A percentile compares a stretch with the other conserved stretches of the same genome.
These are phyloP conservation scores for Stagonosporopsis vannaccii DNA, from an alignment of 2,329 filamentous ascomycete species.

Conservation along the genomic window DNA sequence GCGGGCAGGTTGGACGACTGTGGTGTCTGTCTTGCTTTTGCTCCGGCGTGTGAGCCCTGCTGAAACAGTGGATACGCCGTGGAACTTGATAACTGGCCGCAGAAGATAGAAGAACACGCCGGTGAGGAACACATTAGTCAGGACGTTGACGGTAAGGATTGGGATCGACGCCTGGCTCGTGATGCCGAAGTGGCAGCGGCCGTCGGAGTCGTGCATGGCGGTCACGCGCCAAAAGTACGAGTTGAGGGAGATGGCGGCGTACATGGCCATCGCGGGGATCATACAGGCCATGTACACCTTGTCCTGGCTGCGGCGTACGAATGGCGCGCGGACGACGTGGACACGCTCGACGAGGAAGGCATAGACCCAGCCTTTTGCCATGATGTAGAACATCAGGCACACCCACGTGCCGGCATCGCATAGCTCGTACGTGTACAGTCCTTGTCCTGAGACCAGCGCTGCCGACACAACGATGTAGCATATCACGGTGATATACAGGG, in stretches of 20 bases:
- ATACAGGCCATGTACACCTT: conserved; percentile 43
- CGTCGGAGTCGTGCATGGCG: conserved; percentile 33
- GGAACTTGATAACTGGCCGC: conserved; percentile 26
- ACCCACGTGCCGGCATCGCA: conserved; percentile 46
- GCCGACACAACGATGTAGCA: conserved; percentile 28
- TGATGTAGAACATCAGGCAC: conserved; percentile 49
- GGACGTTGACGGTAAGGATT: conserved; percentile 44
- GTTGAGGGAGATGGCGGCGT: conserved; percentile 32
- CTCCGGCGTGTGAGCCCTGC: conserved; percentile 3
- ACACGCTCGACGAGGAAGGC: conserved; percentile 51
- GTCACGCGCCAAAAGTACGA: conserved; percentile 41
- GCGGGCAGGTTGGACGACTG: not conserved
- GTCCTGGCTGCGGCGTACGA: conserved; percentile 40
- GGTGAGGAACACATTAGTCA: conserved; percentile 47
- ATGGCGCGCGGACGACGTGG: conserved; percentile 45
- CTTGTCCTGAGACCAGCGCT: conserved; percentile 40
- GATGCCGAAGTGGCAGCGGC: conserved; percentile 49
- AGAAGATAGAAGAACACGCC: conserved; percentile 48
- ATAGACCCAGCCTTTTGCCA: conserved; percentile 45
- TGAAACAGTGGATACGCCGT: conserved; percentile 6
- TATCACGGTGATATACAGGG: conserved; percentile 26
- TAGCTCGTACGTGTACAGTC: conserved; percentile 29
- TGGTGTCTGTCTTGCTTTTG: not conserved
- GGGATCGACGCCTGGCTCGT: conserved; percentile 44
- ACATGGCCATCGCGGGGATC: conserved; percentile 29